Base-by-base conservation (phyloP, 441 rosid genomes). In the Geranium incanum region DNA sequence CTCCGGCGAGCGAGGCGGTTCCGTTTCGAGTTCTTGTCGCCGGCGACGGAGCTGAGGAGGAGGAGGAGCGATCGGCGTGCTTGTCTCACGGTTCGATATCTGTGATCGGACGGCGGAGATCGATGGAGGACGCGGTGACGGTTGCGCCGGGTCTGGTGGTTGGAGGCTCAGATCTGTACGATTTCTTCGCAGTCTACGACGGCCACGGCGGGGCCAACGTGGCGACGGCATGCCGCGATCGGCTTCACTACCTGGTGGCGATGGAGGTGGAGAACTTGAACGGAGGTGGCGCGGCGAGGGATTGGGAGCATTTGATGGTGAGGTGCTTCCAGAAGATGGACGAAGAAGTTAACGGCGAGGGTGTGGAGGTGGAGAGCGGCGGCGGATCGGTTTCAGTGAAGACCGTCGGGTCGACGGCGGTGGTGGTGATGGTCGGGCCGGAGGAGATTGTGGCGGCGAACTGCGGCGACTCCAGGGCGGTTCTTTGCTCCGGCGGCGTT, bases 121-220 rank as follows among this genome's bases (percentile, higher is more conserved):
- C 55, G 21, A 81, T 81, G 84, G 71, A 81, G 48, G 82, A 84
- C 39, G 81, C 81, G 8, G 78, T 78, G 70, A 62, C 69, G 50
- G 75, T 70, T 66, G 81, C 16, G n/a, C 81, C 68, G 4, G 65
- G 66, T 3, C 45, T 70, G 23, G 65, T 16, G 66, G 73, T 55
- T 0, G 79, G 82, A n/a, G 78, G 52, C 7, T 16, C 4, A 1
- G 75, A 50, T 3, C 15, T 41, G 36, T 81, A 81, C 21, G 84
- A 81, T 62, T 79, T 83, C 45, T 84, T 70, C 41, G 86, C 70
- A 9, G 81, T 77, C 6, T 84, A 78, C 37, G 81, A 77, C 13
- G 83, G 84, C 9, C 77, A 79, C 57, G 83, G 79, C 1, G 84
- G 79, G 11, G 75, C 68, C 5, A 68, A 5, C 72, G 81, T 71